Base-by-base conservation (phyloP, 169 alveolate genomes). In the Plasmodium falciparum region DNA sequence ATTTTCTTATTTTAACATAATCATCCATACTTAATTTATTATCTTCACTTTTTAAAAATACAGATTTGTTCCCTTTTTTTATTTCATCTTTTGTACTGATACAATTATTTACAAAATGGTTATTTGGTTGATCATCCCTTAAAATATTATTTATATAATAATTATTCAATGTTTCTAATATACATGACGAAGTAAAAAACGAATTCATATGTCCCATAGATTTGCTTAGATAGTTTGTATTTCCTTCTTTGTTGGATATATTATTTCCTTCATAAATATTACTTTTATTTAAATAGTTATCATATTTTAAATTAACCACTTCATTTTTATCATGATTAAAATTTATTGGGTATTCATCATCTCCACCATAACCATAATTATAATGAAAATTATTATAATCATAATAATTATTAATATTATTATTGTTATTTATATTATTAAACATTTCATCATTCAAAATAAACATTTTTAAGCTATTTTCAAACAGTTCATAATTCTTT, bases 41-140 rank as follows among this genome's bases (percentile, higher is more conserved):
- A 12, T 47, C 13, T 3, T 66, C 59, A 22, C 59, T 67, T 39
- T 47, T 66, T 15, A 49, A 65, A 43, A 78, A 11, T 69, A 24
- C 22, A 39, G 50, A 15, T 59, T 65, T 74, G 11, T 33, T 78
- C 50, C 89, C 20, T 70, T 78, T 78, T 66, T 59, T 59, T 50
- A 29, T 65, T 66, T 78, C 24, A 71, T 59, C 29, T 50, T 45
- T 61, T n/a, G 65, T 45, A 4, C 9, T 13, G 2, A 43, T 67
- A 39, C 43, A n/a, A 43, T 67, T 43, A 67, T 67, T 67, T 33
- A 13, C 0, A n/a, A 43, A 67, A 33, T 11, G 17, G 13, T 4
- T 49, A 47, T 70, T 49, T 9, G 17, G 65, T 33, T 33, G 45
- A 33, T 33, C 6, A 47, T 66, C 33, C 15, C 33, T 54, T 45